A percentile compares a stretch with the other conserved stretches of the same genome.
phyloP scores from a whole-genome alignment of 257 asterid species.

The Vinca minor region DNA sequence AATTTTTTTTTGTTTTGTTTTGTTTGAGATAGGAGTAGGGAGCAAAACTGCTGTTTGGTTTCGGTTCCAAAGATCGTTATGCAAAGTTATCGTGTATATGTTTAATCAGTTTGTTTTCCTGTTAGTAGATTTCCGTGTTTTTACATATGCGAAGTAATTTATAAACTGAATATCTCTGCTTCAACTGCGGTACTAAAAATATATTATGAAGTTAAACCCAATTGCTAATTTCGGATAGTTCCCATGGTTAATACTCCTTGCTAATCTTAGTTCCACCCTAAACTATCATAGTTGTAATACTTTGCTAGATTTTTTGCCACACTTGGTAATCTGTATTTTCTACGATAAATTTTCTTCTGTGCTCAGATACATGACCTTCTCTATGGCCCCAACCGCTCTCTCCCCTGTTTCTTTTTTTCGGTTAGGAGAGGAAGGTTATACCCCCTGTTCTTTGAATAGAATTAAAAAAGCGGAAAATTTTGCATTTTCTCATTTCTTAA shows the following conservation, averaged over 20 bases:
- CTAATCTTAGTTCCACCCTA: background rate
- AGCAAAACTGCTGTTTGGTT: background rate
- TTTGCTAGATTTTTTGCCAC: background rate
- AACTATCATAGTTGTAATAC: background rate
- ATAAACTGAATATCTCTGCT: too few relatives aligned
- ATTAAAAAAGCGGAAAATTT: too few relatives aligned
- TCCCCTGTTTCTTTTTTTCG: too few relatives aligned
- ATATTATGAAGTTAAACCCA: background rate
- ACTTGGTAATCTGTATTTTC: background rate
- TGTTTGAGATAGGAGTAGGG: background rate
- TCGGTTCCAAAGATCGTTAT: background rate
- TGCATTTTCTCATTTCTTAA: too few relatives aligned
- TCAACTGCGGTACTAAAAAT: background rate
- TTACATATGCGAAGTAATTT: background rate
- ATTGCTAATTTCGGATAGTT: background rate
- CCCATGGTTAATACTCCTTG: background rate
- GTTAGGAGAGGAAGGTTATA: too few relatives aligned
- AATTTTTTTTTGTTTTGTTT: too few relatives aligned
- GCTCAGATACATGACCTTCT: too few relatives aligned
- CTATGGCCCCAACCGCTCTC: constrained; percentile 9
- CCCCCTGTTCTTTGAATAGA: too few relatives aligned
- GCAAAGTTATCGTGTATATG: background rate
- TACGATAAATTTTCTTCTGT: background rate
- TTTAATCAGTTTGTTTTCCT: background rate
- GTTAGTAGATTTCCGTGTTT: too few relatives aligned